phyloP scores from a whole-genome alignment of 805 yeast genomes.

The Hanseniaspora vineae region DNA sequence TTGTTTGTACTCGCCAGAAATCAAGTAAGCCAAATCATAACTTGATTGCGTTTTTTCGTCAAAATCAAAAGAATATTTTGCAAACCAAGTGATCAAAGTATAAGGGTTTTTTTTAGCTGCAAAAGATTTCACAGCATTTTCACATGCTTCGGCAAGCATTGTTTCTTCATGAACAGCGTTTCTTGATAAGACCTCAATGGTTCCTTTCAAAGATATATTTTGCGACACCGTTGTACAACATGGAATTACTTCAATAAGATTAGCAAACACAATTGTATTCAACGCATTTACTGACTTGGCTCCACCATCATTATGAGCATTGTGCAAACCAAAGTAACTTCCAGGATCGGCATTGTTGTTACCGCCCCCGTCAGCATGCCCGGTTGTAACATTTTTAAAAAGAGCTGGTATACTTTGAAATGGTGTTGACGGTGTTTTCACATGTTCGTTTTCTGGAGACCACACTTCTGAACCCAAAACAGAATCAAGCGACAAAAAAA shows the following conservation, averaged over 20 bases:
- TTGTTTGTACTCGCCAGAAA: conserved; percentile 47
- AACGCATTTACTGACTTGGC: conserved; percentile 13
- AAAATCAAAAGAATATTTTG: conserved; percentile 67
- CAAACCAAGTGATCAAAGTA: conserved; percentile 57
- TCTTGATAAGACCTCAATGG: conserved; percentile 65
- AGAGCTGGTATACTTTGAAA: conserved; percentile 21
- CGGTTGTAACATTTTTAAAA: neutral
- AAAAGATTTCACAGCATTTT: conserved; percentile 47
- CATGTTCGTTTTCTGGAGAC: conserved; percentile 25
- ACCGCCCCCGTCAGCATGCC: neutral
- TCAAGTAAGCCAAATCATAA: conserved; percentile 45
- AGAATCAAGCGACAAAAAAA: conserved; percentile 48
- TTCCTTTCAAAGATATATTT: conserved; percentile 42
- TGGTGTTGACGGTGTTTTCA: conserved; percentile 24
- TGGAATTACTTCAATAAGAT: conserved; percentile 59
- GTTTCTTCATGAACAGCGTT: conserved; percentile 59
- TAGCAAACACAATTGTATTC: conserved; percentile 52
- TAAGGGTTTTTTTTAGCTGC: conserved; percentile 62
- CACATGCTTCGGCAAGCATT: conserved; percentile 51
- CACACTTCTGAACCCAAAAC: conserved; percentile 38
- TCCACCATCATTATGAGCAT: conserved; percentile 16
- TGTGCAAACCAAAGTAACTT: conserved; percentile 19
- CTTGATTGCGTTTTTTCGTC: conserved; percentile 51
- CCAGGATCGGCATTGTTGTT: no score
- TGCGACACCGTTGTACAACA: conserved; percentile 41